These are phyloP conservation scores for Perkinsus chesapeaki DNA, from an alignment of 169 alveolate genomes.

Conservation along the genomic window DNA sequence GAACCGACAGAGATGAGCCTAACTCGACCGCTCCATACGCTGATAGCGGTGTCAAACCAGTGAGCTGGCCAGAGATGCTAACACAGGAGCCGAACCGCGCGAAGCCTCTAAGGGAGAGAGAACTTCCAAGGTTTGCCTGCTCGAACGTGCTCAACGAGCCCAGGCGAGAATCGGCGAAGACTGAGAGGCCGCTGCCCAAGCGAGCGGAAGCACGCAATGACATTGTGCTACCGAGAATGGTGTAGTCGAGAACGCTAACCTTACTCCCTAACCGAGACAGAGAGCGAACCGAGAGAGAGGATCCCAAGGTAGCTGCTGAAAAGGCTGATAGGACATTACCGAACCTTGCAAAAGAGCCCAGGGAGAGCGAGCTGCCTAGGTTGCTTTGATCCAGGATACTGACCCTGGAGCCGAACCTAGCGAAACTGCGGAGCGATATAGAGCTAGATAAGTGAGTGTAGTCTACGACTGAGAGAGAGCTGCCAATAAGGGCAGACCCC, in stretches of 20 bases:
- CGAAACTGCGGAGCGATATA: background rate
- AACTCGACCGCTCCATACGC: background rate
- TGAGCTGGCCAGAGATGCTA: background rate
- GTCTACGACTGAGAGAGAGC: background rate
- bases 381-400: background rate
- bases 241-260: background rate
- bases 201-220: background rate
- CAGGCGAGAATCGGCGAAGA: background rate
- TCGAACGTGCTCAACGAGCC: background rate
- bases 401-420: background rate
- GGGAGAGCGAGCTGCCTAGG: conserved; percentile 9
- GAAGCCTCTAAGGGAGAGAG: background rate
- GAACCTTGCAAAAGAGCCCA: background rate
- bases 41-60: background rate
- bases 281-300: background rate
- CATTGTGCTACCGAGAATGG: background rate
- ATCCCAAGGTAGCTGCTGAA: background rate
- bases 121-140: background rate
- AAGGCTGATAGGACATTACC: background rate
- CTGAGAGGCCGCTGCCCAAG: background rate
- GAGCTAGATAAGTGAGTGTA: background rate
- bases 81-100: background rate
- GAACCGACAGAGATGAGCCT: background rate
- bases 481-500: background rate
- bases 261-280: background rate